Percentiles rank a stretch among this genome's conserved stretches.
These are phyloP conservation scores for Spergularia marina DNA, from an alignment of 148 eudicot genomes.

Conservation along the genomic window DNA sequence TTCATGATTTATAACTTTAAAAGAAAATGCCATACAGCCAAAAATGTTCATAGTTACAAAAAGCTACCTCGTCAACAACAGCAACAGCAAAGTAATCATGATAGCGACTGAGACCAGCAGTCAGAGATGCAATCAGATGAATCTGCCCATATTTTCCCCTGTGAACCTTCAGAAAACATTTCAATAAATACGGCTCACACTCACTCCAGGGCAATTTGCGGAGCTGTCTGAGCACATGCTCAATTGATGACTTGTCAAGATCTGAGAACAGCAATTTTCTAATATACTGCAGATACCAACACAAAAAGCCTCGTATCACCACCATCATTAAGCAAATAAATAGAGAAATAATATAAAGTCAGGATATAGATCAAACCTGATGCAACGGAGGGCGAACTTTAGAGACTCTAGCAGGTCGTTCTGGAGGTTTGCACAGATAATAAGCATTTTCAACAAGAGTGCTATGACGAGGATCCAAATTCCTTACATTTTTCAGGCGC, in stretches of 20 bases:
- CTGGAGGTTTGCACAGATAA: constrained; percentile 94
- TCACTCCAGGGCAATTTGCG: constrained; percentile 96
- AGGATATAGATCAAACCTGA: constrained; percentile 55
- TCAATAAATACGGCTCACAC: constrained; percentile 78
- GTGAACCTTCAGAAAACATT: constrained; percentile 95
- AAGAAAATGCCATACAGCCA: background rate
- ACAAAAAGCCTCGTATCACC: constrained; percentile 23
- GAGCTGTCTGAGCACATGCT: constrained; percentile 91
- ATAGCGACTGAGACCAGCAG: constrained; percentile 89
- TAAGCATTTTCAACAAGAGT: constrained; percentile 99
- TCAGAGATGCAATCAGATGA: constrained; percentile 91
- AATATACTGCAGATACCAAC: constrained; percentile 63
- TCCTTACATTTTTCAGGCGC: constrained; percentile 96
- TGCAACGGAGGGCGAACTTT: constrained; percentile 96
- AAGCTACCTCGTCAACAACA: constrained; percentile 91
- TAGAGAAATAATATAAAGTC: background rate
- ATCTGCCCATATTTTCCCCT: constrained; percentile 95
- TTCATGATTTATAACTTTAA: background rate
- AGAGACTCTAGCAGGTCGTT: constrained; percentile 84
- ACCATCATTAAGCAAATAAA: constrained; percentile 4
- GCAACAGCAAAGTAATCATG: constrained; percentile 96
- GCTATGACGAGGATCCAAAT: constrained; percentile 98
- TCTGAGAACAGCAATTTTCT: constrained; percentile 91
- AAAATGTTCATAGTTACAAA: background rate
- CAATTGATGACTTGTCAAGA: constrained; percentile 89